phyloP scores from a whole-genome alignment of 345 rosid genomes.

The Geranium rotundifolium region DNA sequence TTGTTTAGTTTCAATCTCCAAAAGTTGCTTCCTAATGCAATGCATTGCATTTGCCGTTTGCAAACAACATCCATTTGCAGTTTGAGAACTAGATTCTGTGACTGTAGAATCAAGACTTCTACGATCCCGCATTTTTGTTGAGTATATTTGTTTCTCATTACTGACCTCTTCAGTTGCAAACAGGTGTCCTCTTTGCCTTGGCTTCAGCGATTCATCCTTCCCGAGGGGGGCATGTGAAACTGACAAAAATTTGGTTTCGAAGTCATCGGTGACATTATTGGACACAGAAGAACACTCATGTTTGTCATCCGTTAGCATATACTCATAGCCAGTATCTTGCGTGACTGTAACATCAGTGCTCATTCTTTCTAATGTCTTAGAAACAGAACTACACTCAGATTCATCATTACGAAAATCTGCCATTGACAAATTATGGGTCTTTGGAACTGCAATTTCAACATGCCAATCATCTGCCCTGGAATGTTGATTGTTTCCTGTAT shows the following conservation, averaged over 20 bases:
- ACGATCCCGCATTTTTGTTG: constrained; percentile 40
- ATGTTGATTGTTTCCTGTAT: constrained; percentile 25
- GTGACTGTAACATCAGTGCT: constrained; percentile 27
- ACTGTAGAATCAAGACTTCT: constrained; percentile 63
- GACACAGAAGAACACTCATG: constrained; percentile 50
- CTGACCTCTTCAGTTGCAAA: constrained; percentile 34
- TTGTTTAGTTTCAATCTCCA: constrained; percentile 67
- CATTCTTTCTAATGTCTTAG: constrained; percentile 43
- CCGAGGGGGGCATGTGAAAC: too few species aligned
- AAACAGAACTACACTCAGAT: constrained; percentile 67
- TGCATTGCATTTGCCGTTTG: constrained; percentile 53
- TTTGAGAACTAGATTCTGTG: constrained; percentile 48
- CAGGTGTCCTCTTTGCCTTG: constrained; percentile 28
- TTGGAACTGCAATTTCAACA: constrained; percentile 64
- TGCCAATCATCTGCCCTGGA: constrained; percentile 61
- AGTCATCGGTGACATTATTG: constrained; percentile 16
- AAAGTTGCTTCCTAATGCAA: constrained; percentile 63
- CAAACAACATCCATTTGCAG: constrained; percentile 40
- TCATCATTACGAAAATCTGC: constrained; percentile 48
- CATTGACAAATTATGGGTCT: constrained; percentile 23
- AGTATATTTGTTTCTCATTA: constrained; percentile 32
- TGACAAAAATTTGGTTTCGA: too few species aligned
- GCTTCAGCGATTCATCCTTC: constrained; percentile 17
- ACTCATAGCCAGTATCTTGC: constrained; percentile 43
- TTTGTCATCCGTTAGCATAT: constrained; percentile 44